Evolutionary conservation across 2,329 filamentous ascomycete species (phyloP).

Genomic region (Orbilia ellipsospora): DNA sequence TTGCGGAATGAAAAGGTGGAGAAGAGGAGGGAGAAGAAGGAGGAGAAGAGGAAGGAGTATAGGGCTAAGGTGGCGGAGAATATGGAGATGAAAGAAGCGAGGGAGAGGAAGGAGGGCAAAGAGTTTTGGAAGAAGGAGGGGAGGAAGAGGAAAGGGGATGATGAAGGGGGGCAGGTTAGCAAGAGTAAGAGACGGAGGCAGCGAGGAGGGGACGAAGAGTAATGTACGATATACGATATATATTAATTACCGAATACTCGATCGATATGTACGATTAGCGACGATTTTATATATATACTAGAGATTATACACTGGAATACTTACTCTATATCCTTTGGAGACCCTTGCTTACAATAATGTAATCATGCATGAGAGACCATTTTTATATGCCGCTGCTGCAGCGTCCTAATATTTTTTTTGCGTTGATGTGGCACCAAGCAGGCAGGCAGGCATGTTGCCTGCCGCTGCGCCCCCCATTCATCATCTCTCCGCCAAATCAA

Average conservation of each 20-base stretch:
- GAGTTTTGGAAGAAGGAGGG: constrained; percentile 95
- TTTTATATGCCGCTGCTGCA: too few relatives aligned
- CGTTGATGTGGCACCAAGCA: constrained; percentile 19
- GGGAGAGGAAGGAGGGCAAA: constrained; percentile 90
- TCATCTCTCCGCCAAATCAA: not conserved
- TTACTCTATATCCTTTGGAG: too few relatives aligned
- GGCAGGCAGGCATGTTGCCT: not conserved
- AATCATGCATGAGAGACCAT: too few relatives aligned
- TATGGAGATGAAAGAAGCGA: constrained; percentile 82
- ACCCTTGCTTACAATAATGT: too few relatives aligned
- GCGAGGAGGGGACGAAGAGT: constrained; percentile 40
- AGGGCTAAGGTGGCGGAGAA: constrained; percentile 83
- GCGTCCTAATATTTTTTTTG: constrained; percentile 8
- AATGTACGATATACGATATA: constrained; percentile 32
- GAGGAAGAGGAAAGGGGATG: constrained; percentile 74
- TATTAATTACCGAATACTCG: not conserved
- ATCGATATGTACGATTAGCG: not conserved
- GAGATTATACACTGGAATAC: too few relatives aligned
- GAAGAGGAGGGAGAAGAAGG: constrained; percentile 85
- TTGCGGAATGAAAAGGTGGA: constrained; percentile 89
- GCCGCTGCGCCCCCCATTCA: constrained; percentile 33
- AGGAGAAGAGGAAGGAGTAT: constrained; percentile 83
- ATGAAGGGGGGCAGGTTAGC: constrained; percentile 66
- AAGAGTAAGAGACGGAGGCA: constrained; percentile 60
- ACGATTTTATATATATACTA: not conserved